Evolutionary conservation across 139 green algal species (phyloP), one percentile per base, ranked within the genome.

Genomic region (Chlamydomonas asymmetrica): DNA sequence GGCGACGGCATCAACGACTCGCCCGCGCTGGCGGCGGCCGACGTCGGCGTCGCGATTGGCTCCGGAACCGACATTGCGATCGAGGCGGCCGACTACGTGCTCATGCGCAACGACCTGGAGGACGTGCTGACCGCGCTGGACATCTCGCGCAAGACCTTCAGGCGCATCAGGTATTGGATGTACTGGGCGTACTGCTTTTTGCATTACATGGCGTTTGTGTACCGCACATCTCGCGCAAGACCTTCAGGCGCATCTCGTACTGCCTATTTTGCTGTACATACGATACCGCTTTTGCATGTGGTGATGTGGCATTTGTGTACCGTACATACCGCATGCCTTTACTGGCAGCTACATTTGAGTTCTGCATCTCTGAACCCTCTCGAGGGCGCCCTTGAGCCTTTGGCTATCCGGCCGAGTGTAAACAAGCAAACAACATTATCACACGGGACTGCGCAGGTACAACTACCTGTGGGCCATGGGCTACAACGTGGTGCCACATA

Each of bases 1-100:
- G 97, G 97, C 5, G 97, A 99, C 76, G 97, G 97, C 45, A 84
- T 99, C 45, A 99, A 99, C 78, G 97, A 99, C 86, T 90, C 90
- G 1, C 97, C 97, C 16, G 96, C 96, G 5, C 85, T 99, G 45
- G 97, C 91, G 0, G 90, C 92, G 5, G 93, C 96, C 5, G 95
- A 99, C 77, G 89, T 99, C 13, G 96, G 96, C 38, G 94, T 99
- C 45, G 96, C 96, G 1, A 91, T 99, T 20, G 95, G 93, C 48
- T 69, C 45, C 35, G 82, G 89, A 35, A 92, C 91, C 10, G 92
- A 97, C 80, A 85, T 94, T 16, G 90, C 92, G 16, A 81, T 92
- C 20, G 76, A 87, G 60, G 93, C 96, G 5, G 95, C 95, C 0
- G 89, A 97, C 69, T 96, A 93, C 69, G 95, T 99, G 38, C 88